Conservation (phyloP, 495 filamentous ascomycete species). For the Barbatosphaeria neglecta region DNA sequence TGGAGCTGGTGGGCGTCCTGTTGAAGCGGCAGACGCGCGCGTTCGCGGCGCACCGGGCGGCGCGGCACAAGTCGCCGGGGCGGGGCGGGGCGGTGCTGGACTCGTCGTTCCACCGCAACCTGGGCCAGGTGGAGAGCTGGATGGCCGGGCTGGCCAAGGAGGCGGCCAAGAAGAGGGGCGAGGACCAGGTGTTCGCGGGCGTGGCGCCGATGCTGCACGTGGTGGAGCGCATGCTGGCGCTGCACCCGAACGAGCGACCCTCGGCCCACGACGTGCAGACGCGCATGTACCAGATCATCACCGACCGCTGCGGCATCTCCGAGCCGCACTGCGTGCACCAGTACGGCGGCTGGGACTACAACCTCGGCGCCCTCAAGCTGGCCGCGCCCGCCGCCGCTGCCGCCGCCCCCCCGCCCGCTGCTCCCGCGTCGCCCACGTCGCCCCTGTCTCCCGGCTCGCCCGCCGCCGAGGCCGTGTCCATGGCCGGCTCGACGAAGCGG, state of each 20-base stretch:
- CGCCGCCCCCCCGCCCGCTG: too few relatives aligned
- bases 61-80: constrained; percentile 52
- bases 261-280: constrained; percentile 31
- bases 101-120: constrained; percentile 73
- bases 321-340: constrained; percentile 35
- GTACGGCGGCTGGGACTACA: constrained; percentile 20
- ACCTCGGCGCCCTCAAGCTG: constrained; percentile 13
- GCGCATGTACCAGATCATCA: constrained; percentile 32
- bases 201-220: constrained; percentile 34
- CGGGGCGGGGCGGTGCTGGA: constrained; percentile 60
- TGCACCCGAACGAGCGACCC: constrained; percentile 32
- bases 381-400: constrained; percentile 2
- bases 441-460: too few relatives aligned
- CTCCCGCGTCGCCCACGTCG: too few relatives aligned
- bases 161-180: constrained; percentile 51
- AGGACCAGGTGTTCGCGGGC: constrained; percentile 41
- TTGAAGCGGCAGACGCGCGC: constrained; percentile 59
- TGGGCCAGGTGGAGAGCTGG: constrained; percentile 68
- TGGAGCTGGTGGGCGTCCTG: constrained; percentile 55
- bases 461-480: constrained; percentile 10
- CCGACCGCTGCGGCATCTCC: constrained; percentile 25
- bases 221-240: constrained; percentile 31
- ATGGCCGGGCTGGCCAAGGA: constrained; percentile 57
- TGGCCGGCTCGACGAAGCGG: constrained; percentile 4
- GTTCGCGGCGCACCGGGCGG: constrained; percentile 61